A percentile compares a stretch with the other conserved stretches of the same genome.
Conservation (phyloP, 805 yeast species). For the Kazachstania psychrophila region DNA sequence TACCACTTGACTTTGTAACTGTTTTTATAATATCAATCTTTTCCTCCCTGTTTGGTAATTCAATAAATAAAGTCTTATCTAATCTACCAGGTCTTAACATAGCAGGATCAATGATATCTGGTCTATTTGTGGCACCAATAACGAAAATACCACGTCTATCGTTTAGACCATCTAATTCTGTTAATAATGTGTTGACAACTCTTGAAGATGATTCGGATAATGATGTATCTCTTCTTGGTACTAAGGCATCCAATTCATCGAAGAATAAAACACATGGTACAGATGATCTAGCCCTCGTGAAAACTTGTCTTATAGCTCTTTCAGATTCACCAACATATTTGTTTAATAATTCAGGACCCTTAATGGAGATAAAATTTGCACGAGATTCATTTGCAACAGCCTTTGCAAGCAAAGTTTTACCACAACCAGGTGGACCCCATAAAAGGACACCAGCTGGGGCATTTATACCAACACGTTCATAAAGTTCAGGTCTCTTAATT, state of each 20-base stretch:
- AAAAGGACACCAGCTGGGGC: conserved; percentile 95
- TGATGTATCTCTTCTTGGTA: conserved; percentile 85
- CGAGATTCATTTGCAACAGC: conserved; percentile 97
- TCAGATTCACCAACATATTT: conserved; percentile 96
- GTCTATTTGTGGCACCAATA: conserved; percentile 93
- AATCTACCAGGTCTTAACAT: conserved; percentile 95
- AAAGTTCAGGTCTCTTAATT: conserved; percentile 82
- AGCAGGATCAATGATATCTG: conserved; percentile 97
- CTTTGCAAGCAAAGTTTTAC: conserved; percentile 90
- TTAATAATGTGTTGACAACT: conserved; percentile 87
- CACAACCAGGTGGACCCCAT: conserved; percentile 99
- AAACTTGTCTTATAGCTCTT: conserved; percentile 86
- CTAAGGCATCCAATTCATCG: conserved; percentile 93
- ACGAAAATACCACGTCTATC: conserved; percentile 91
- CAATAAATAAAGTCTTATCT: conserved; percentile 87
- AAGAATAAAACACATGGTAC: conserved; percentile 91
- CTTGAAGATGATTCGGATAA: conserved; percentile 84
- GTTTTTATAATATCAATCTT: conserved; percentile 76
- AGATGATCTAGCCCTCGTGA: conserved; percentile 84
- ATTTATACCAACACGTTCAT: conserved; percentile 81
- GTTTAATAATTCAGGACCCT: conserved; percentile 91
- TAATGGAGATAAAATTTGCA: conserved; percentile 90
- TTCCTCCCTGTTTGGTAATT: conserved; percentile 72
- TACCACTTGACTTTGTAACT: conserved; percentile 55
- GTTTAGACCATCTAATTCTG: conserved; percentile 90